These are phyloP conservation scores for Pythium phragmitis DNA, from an alignment of 352 stramenopile species.

Conservation along the genomic window DNA sequence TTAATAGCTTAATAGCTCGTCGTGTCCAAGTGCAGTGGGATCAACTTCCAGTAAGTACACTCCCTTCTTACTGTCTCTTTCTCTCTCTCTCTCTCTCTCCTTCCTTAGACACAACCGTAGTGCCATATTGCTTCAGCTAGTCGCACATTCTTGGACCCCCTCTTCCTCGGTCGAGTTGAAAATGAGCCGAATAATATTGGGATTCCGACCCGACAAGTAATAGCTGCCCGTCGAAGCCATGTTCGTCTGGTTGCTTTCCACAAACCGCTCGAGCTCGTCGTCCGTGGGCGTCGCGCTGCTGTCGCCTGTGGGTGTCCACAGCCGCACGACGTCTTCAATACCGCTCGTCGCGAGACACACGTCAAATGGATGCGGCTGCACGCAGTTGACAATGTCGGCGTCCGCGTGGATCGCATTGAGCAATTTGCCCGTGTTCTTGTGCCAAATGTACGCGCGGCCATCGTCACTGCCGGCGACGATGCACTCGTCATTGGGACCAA, in stretches of 20 bases:
- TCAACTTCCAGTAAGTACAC: not conserved
- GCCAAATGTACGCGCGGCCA: slow-evolving; percentile 82
- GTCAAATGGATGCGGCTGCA: slow-evolving; percentile 81
- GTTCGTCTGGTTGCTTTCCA: slow-evolving; percentile 58
- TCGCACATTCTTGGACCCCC: slow-evolving; percentile 68
- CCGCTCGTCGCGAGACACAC: slow-evolving; percentile 78
- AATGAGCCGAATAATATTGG: slow-evolving; percentile 67
- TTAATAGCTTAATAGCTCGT: not conserved
- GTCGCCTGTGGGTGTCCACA: slow-evolving; percentile 66
- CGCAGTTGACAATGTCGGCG: slow-evolving; percentile 87
- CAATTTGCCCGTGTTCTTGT: slow-evolving; percentile 76
- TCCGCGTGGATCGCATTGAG: slow-evolving; percentile 83
- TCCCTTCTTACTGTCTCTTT: not conserved
- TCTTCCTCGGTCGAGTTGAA: slow-evolving; percentile 62
- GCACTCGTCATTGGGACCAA: slow-evolving; percentile 83
- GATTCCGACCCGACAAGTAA: slow-evolving; percentile 42
- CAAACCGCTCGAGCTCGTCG: slow-evolving; percentile 53
- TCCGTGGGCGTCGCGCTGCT: slow-evolving; percentile 39
- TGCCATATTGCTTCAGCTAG: slow-evolving; percentile 32
- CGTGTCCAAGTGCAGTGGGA: not conserved
- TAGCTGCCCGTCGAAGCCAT: slow-evolving; percentile 56
- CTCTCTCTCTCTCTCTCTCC: too few relatives aligned
- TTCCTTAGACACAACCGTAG: not conserved
- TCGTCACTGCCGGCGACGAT: slow-evolving; percentile 89
- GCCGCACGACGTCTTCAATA: slow-evolving; percentile 79